Conservation (phyloP, 768 basidiomycete genomes). For the Lactarius indigo region DNA sequence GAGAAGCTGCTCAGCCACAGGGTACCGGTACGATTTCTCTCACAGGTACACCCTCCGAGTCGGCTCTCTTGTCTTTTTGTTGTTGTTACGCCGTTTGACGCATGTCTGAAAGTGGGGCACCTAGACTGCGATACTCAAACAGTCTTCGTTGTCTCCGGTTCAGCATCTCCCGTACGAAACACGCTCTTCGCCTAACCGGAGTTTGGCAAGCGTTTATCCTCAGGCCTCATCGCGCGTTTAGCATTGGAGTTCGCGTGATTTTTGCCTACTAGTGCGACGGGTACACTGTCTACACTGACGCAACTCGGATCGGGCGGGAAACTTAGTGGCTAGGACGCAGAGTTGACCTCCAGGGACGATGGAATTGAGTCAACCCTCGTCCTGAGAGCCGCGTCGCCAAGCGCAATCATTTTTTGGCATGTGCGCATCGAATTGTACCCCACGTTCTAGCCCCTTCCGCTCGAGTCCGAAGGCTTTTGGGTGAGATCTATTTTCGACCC, state of each 20-base stretch:
- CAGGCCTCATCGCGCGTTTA: background rate
- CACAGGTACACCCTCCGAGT: conserved; percentile 3
- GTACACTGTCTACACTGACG: background rate
- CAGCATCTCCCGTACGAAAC: background rate
- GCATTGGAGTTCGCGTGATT: background rate
- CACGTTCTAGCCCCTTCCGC: background rate
- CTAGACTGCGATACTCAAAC: background rate
- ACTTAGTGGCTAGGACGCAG: background rate
- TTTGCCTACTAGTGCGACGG: background rate
- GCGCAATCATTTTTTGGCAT: background rate
- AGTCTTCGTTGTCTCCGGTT: background rate
- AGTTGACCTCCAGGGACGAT: background rate
- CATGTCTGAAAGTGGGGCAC: background rate
- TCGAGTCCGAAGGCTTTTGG: too few species aligned
- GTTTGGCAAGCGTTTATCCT: background rate
- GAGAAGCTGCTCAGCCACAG: background rate
- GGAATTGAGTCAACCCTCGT: background rate
- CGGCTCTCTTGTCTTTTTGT: background rate
- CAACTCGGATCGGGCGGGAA: conserved; percentile 11
- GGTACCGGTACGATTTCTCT: background rate
- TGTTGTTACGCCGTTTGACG: background rate
- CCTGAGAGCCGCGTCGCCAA: background rate
- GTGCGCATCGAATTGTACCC: background rate
- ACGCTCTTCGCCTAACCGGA: background rate
- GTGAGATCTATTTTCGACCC: background rate